Conservation (phyloP, 345 rosid species). For the Psidium friedrichsthalianum region DNA sequence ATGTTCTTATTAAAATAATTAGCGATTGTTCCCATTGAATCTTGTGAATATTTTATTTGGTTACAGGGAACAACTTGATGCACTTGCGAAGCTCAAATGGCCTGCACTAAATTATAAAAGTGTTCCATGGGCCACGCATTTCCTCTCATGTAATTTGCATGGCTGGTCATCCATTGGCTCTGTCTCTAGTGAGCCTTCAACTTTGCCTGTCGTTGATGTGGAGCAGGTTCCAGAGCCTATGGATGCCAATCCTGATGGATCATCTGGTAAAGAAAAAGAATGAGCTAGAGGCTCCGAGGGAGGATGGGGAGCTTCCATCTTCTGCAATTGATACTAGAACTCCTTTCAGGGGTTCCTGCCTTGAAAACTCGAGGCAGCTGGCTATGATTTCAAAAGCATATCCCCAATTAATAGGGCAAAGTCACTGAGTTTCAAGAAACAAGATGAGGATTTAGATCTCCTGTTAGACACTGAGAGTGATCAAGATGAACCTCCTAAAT, state of each 20-base stretch:
- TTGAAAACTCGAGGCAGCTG: conserved; percentile 60
- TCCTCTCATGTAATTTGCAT: conserved; percentile 55
- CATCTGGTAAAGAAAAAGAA: conserved; percentile 42
- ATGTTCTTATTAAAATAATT: background rate
- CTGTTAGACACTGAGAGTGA: conserved; percentile 73
- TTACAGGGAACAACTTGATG: conserved; percentile 93
- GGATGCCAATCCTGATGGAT: conserved; percentile 46
- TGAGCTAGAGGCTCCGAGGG: conserved; percentile 54
- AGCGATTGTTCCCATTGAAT: conserved; percentile 6
- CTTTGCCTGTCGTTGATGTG: conserved; percentile 21
- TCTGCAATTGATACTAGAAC: conserved; percentile 29
- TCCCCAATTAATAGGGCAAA: conserved; percentile 49
- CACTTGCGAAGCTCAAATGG: conserved; percentile 68
- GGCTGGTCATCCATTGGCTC: conserved; percentile 54
- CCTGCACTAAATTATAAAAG: conserved; percentile 51
- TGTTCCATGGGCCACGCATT: conserved; percentile 74
- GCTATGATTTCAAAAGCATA: conserved; percentile 66
- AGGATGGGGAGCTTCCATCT: conserved; percentile 98
- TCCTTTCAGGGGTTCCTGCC: conserved; percentile 29
- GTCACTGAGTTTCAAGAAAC: conserved; percentile 59
- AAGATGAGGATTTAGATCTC: conserved; percentile 61
- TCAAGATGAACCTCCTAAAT: conserved; percentile 42
- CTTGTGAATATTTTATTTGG: conserved; percentile 40
- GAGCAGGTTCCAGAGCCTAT: conserved; percentile 47
- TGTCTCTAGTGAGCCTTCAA: conserved; percentile 20